phyloP scores from a whole-genome alignment of 2,329 filamentous ascomycete genomes.

The Endoconidiophora laricicola region DNA sequence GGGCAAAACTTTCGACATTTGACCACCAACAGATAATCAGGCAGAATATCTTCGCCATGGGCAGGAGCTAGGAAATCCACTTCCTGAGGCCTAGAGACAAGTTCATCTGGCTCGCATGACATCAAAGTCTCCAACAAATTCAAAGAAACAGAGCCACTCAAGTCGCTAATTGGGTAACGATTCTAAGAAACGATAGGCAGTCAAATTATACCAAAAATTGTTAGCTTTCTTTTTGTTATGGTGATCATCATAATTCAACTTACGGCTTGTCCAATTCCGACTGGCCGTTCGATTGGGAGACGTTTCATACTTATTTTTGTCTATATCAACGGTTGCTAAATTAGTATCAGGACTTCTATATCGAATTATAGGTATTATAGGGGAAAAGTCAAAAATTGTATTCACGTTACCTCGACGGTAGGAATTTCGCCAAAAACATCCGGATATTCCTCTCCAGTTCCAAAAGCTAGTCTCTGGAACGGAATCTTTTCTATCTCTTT shows the following conservation, averaged over 20 bases:
- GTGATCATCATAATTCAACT: neutral
- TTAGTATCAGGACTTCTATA: too few species aligned
- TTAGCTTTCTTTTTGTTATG: neutral
- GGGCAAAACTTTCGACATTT: neutral
- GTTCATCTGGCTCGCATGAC: neutral
- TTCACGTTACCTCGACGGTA: neutral
- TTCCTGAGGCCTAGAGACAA: neutral
- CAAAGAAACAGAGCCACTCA: neutral
- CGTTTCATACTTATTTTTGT: too few species aligned
- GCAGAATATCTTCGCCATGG: neutral
- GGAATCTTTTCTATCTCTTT: neutral
- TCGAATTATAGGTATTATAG: too few species aligned
- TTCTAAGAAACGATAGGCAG: neutral
- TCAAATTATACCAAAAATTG: too few species aligned
- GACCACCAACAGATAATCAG: constrained; percentile 2
- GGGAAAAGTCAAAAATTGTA: too few species aligned
- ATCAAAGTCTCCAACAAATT: constrained; percentile 5
- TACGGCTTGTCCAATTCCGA: constrained; percentile 6
- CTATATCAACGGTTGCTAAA: too few species aligned
- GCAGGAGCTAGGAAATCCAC: neutral
- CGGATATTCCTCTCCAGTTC: constrained; percentile 1
- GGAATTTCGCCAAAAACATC: neutral
- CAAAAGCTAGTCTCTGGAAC: neutral
- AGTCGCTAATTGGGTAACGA: constrained; percentile 2
- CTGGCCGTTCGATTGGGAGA: neutral